Conservation (phyloP, 2,329 filamentous ascomycete species). For the Fusarium sp. region DNA sequence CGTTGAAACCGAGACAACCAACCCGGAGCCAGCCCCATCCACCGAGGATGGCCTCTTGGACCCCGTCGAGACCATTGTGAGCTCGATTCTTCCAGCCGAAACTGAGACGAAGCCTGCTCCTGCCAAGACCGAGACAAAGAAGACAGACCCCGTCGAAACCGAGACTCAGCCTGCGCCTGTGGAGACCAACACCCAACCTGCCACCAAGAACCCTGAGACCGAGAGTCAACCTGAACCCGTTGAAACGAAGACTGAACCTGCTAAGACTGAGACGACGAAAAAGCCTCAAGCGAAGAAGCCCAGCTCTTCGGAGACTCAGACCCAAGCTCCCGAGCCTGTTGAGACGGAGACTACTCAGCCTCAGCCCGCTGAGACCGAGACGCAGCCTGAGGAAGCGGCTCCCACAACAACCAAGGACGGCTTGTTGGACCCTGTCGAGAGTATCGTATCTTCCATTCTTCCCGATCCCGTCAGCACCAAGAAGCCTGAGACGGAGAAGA, state of each 20-base stretch:
- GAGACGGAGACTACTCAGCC: neutral
- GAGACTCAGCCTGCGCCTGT: slow-evolving; percentile 23
- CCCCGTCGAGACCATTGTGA: slow-evolving; percentile 30
- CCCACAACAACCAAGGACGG: slow-evolving; percentile 30
- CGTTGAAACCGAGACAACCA: slow-evolving; percentile 23
- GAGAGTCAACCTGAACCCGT: neutral
- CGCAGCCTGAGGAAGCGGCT: slow-evolving; percentile 6
- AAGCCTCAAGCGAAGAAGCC: neutral
- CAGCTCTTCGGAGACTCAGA: slow-evolving; percentile 7
- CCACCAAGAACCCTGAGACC: neutral
- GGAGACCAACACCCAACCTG: slow-evolving; percentile 14
- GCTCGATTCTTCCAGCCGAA: slow-evolving; percentile 13
- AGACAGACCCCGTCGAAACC: slow-evolving; percentile 1
- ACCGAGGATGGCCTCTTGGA: slow-evolving; percentile 23
- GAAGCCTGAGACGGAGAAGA: slow-evolving; percentile 21
- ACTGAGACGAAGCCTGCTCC: slow-evolving; percentile 15
- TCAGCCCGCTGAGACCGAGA: neutral
- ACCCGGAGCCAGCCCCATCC: slow-evolving; percentile 16
- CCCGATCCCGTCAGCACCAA: slow-evolving; percentile 23
- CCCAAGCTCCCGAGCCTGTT: neutral
- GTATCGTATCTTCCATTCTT: slow-evolving; percentile 31
- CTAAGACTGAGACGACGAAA: neutral
- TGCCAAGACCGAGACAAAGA: slow-evolving; percentile 8
- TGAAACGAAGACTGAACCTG: slow-evolving; percentile 5
- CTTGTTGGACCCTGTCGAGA: slow-evolving; percentile 42